A percentile compares a stretch with the other conserved stretches of the same genome.
phyloP scores from a whole-genome alignment of 306 rosid species.

The Lablab purpureus region DNA sequence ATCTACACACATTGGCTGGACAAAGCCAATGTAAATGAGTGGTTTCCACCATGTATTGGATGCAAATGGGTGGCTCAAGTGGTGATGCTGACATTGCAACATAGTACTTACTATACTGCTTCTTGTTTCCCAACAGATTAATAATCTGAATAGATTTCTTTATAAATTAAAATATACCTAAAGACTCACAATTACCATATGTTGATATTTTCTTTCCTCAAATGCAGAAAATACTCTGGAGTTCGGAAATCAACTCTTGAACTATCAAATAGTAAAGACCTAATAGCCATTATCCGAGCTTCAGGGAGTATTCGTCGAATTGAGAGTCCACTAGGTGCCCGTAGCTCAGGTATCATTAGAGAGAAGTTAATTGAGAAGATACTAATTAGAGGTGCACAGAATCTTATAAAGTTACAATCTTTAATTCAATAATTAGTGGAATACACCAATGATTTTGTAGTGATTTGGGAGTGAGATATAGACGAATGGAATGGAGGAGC shows the following conservation, averaged over 20 bases:
- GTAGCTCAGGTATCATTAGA: conserved; percentile 73
- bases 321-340: conserved; percentile 61
- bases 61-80: neutral
- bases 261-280: conserved; percentile 78
- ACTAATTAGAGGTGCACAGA: conserved; percentile 78
- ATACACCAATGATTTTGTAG: too few relatives aligned
- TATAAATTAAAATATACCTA: conserved; percentile 26
- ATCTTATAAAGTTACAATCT: conserved; percentile 37
- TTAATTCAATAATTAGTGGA: conserved; percentile 20
- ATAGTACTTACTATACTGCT: neutral
- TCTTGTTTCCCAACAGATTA: conserved; percentile 35
- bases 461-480: too few relatives aligned
- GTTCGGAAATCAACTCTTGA: conserved; percentile 87
- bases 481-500: too few relatives aligned
- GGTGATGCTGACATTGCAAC: neutral
- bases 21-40: too few relatives aligned
- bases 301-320: conserved; percentile 87
- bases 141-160: neutral
- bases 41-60: neutral
- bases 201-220: conserved; percentile 27
- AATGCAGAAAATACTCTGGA: conserved; percentile 76
- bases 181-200: conserved; percentile 20
- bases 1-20: conserved; percentile 91
- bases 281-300: conserved; percentile 93
- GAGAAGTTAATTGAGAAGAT: conserved; percentile 95